phyloP scores from a whole-genome alignment of 352 stramenopile species.

The Globisporangium barbulae region DNA sequence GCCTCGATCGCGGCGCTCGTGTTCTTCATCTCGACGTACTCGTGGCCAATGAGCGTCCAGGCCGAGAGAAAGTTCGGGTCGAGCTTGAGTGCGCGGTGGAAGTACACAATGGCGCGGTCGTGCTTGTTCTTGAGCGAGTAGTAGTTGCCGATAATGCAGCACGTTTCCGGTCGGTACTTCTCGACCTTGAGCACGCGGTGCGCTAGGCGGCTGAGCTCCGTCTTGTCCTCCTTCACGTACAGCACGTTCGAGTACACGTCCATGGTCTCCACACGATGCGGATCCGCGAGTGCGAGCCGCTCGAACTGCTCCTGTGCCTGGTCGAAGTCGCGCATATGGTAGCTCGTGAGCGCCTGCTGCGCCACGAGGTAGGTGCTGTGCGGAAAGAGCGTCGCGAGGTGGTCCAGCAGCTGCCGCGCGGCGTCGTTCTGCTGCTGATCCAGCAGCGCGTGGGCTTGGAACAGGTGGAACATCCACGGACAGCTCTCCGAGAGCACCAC shows the following conservation, averaged over 20 bases:
- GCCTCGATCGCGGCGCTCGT: constrained; percentile 95
- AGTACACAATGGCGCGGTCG: constrained; percentile 97
- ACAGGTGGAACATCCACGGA: constrained; percentile 83
- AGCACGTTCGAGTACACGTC: constrained; percentile 87
- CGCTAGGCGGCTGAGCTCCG: constrained; percentile 85
- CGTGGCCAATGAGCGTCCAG: constrained; percentile 98
- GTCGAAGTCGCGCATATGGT: constrained; percentile 85
- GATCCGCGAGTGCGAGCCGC: constrained; percentile 52
- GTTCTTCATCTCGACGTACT: constrained; percentile 99
- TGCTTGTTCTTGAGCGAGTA: constrained; percentile 92
- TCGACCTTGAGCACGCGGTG: constrained; percentile 92
- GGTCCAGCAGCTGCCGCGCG: constrained; percentile 48
- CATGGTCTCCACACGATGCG: constrained; percentile 77
- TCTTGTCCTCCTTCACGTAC: constrained; percentile 86
- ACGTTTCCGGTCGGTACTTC: constrained; percentile 98
- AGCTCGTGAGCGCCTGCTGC: constrained; percentile 75
- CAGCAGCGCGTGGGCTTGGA: constrained; percentile 75
- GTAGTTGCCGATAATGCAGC: constrained; percentile 94
- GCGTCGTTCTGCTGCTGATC: constrained; percentile 79
- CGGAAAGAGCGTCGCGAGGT: constrained; percentile 53
- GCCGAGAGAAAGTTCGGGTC: constrained; percentile 94
- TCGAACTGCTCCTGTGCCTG: constrained; percentile 75
- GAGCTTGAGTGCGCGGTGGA: constrained; percentile 94
- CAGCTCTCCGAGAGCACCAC: constrained; percentile 39
- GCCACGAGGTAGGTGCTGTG: constrained; percentile 70